Conservation (phyloP, 306 rosid species). For the Vigna hirtella region DNA sequence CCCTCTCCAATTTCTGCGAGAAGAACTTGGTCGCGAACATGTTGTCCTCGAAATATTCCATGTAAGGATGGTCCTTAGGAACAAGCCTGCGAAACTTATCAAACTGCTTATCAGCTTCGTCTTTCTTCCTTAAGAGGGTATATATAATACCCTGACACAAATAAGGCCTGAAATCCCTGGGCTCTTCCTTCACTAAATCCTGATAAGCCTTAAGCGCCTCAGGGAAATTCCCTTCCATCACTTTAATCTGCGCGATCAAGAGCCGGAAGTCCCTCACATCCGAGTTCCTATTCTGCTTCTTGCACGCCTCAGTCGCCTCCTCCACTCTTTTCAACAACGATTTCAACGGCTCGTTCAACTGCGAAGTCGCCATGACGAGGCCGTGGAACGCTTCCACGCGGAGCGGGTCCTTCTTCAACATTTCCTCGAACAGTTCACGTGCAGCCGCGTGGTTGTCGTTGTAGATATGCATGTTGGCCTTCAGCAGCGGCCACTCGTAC, state of each 20-base stretch:
- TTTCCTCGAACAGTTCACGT: constrained; percentile 60
- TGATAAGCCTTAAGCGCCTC: constrained; percentile 79
- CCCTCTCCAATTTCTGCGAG: constrained; percentile 68
- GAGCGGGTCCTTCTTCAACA: constrained; percentile 71
- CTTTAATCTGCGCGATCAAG: constrained; percentile 78
- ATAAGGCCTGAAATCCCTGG: constrained; percentile 94
- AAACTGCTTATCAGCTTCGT: constrained; percentile 89
- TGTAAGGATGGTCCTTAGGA: constrained; percentile 89
- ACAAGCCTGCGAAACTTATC: constrained; percentile 81
- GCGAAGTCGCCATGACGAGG: constrained; percentile 75
- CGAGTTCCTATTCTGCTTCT: constrained; percentile 59
- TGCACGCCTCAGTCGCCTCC: constrained; percentile 64
- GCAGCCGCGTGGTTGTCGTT: constrained; percentile 62
- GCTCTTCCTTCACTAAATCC: constrained; percentile 89
- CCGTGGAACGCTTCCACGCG: constrained; percentile 91
- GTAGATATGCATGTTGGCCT: constrained; percentile 72
- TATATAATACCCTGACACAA: constrained; percentile 92
- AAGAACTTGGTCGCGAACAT: constrained; percentile 79
- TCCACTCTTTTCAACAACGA: constrained; percentile 59
- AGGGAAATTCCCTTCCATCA: constrained; percentile 67
- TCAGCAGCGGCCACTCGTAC: constrained; percentile 77
- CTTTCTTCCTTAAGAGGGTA: constrained; percentile 76
- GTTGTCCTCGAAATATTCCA: constrained; percentile 85
- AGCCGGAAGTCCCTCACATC: constrained; percentile 90
- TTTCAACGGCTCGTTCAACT: constrained; percentile 51